phyloP scores from a whole-genome alignment of 2,329 filamentous ascomycete genomes.

The Dactylella cylindrospora region DNA sequence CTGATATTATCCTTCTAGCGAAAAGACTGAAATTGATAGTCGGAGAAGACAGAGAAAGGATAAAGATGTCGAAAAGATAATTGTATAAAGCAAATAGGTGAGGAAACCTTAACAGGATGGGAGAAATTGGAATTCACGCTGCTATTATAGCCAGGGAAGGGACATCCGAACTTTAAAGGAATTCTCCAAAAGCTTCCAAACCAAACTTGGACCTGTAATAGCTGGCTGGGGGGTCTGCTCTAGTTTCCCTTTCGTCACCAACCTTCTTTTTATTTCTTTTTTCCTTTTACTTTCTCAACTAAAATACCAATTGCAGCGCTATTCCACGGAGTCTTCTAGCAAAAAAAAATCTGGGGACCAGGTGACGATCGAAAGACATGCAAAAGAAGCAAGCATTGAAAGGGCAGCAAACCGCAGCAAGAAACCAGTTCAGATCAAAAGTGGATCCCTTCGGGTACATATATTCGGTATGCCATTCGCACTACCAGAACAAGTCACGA shows the following conservation, averaged over 20 bases:
- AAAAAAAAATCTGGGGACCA: not conserved
- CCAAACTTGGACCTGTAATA: not conserved
- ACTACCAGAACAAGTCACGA: not conserved
- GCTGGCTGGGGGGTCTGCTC: not conserved
- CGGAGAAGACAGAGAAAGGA: not conserved
- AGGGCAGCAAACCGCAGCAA: no score
- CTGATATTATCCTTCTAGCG: no score
- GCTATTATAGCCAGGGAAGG: not conserved
- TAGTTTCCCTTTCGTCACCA: not conserved
- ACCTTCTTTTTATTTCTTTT: no score
- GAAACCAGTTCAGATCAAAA: no score
- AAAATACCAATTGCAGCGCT: not conserved
- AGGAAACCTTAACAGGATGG: not conserved
- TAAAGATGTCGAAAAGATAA: constrained; percentile 30
- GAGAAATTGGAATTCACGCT: not conserved
- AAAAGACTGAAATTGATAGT: not conserved
- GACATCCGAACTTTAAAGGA: constrained; percentile 30
- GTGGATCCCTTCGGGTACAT: not conserved
- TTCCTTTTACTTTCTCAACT: constrained; percentile 1
- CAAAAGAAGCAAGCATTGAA: no score
- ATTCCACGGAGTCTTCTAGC: not conserved
- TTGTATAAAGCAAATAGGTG: not conserved
- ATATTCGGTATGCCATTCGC: not conserved
- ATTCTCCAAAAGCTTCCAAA: constrained; percentile 7
- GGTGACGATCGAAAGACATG: not conserved